Percentiles rank a stretch among this genome's conserved stretches.
These are phyloP conservation scores for Selaginella tamariscina DNA, from an alignment of 75 land plant species.

Conservation along the genomic window DNA sequence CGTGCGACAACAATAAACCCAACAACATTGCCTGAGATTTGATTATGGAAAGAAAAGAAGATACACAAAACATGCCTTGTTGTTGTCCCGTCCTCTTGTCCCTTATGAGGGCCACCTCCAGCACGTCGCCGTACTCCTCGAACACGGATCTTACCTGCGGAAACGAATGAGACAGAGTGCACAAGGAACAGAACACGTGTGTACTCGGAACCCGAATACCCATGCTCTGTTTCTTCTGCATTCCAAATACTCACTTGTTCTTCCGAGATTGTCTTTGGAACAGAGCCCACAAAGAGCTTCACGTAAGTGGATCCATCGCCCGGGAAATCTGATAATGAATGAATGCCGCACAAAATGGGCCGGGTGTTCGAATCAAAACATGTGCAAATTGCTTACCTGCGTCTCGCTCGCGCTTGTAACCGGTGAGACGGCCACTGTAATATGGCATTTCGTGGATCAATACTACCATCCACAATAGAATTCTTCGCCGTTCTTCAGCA, in stretches of 20 bases:
- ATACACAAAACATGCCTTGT: conserved; percentile 57
- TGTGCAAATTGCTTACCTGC: neutral
- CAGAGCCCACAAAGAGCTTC: conserved; percentile 16
- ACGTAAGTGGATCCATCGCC: conserved; percentile 38
- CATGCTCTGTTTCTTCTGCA: too few relatives aligned
- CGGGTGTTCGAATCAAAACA: too few relatives aligned
- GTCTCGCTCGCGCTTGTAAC: neutral
- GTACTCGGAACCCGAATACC: too few relatives aligned
- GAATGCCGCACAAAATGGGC: too few relatives aligned
- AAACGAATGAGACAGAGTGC: neutral
- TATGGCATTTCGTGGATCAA: neutral
- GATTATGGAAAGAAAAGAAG: neutral
- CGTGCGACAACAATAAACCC: neutral
- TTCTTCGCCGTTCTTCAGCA: neutral
- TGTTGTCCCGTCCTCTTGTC: conserved; percentile 88
- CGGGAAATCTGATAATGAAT: conserved; percentile 24
- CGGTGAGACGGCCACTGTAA: neutral
- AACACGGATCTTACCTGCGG: conserved; percentile 79
- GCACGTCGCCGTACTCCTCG: conserved; percentile 77
- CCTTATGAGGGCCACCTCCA: conserved; percentile 85
- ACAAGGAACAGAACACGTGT: neutral
- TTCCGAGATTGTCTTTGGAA: conserved; percentile 17
- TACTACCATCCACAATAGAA: neutral
- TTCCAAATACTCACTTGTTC: neutral
- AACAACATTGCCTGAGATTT: neutral